Base-by-base conservation (phyloP, 805 yeast species). In the Cephaloascus fragrans region DNA sequence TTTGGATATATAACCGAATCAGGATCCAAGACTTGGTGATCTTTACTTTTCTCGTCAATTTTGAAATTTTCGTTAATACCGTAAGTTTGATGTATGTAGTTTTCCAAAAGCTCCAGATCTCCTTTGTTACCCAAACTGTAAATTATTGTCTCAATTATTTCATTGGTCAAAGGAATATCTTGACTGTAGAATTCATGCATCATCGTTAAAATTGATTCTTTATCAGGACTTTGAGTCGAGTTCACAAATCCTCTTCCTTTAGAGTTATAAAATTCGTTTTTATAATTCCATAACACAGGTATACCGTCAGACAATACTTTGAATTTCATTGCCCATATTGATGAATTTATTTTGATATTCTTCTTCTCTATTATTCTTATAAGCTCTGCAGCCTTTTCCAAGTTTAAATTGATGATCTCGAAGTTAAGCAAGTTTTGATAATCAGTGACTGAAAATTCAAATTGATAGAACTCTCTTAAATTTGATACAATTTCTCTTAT, bases 301-400 rank as follows among this genome's bases (percentile, higher is more conserved):
- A 51, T 47, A 3, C 65, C 69, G 3, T 64, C 62, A 28, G 54
- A 51, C 31, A 49, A 56, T 2, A 57, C 47, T 40, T 58, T 50
- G 40, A 66, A 55, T 41, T 52, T 53, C 34, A 59, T 51, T 4
- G 50, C 47, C 71, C 71, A 67, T 51, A 67, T 31, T 23, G 28
- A 6, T 23, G 28, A 23, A 12, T 23, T 23, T 23, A 23, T 8
- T 23, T 23, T 6, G 12, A 23, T 12, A 23, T 12, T 12, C 10
- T 23, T 12, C 6, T 6, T 12, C 12, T 23, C 28, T 12, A 23
- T 8, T 23, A 8, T 6, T 23, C 12, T 12, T 23, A 23, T 8
- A 12, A 23, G 28, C 28, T 23, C 10, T 8, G 10, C 6, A 23
- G 10, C 6, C 6, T 6, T 23, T 8, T 23, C 28, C 12, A 23